Evolutionary conservation across 768 basidiomycete species (phyloP).

Genomic region (Macrolepiota dolichaula): DNA sequence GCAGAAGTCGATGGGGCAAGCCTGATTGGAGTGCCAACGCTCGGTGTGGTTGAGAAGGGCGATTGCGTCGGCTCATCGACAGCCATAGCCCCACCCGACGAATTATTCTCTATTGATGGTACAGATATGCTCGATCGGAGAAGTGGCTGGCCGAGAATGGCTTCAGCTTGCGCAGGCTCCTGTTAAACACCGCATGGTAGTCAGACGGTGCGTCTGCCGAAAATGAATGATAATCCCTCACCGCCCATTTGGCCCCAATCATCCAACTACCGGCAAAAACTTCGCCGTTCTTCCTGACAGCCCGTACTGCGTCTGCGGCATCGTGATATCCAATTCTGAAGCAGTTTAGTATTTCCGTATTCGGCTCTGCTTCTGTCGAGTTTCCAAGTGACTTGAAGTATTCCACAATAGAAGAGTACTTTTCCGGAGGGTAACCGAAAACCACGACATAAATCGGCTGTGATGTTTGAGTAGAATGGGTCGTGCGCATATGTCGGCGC

Average conservation of each 20-base stretch:
- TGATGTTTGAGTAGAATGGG: constrained; percentile 30
- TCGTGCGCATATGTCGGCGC: constrained; percentile 28
- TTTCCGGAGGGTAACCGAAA: constrained; percentile 86
- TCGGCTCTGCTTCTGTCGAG: constrained; percentile 63
- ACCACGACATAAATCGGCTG: constrained; percentile 63
- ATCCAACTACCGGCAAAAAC: constrained; percentile 72
- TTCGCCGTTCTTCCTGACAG: constrained; percentile 82
- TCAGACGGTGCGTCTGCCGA: constrained; percentile 9
- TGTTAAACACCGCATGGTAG: constrained; percentile 21
- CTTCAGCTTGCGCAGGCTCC: constrained; percentile 63
- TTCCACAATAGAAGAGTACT: constrained; percentile 66
- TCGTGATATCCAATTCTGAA: constrained; percentile 76
- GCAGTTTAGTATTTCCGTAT: constrained; percentile 72
- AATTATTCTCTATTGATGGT: constrained; percentile 19
- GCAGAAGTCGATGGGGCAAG: constrained; percentile 73
- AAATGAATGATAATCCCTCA: constrained; percentile 33
- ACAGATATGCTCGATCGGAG: constrained; percentile 21
- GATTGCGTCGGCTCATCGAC: constrained; percentile 37
- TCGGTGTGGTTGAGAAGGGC: constrained; percentile 30
- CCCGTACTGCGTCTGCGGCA: constrained; percentile 70
- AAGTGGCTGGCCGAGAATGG: constrained; percentile 39
- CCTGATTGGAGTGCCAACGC: constrained; percentile 66
- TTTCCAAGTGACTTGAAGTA: constrained; percentile 75
- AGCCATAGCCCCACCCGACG: constrained; percentile 39
- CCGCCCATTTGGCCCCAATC: constrained; percentile 86